Base-by-base conservation (phyloP, 345 rosid genomes). In the Populus alba region DNA sequence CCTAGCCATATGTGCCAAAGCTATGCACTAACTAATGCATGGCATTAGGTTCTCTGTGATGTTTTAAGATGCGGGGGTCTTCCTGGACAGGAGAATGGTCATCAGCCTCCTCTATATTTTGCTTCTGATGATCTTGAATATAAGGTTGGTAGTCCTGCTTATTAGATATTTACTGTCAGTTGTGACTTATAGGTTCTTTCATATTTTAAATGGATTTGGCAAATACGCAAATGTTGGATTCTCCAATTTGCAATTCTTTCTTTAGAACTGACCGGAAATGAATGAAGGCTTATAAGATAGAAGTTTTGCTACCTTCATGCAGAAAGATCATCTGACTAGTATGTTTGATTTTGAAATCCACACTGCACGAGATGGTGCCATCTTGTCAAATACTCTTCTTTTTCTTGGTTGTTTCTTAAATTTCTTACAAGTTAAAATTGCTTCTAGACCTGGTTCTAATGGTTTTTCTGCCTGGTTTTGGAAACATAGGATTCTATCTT, bases 121-220 rank as follows among this genome's bases (percentile, higher is more conserved):
- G 86, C 91, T 22, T 87, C 88, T 74, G 89, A 88, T 72, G 89
- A 86, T 79, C 88, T 88, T 68, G 86, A 86, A 71, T 88, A 86
- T 81, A 87, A 85, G 89, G 91, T 83, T 75, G 15, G 78, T 66
- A 73, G 39, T 75, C 27, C 15, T 70, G 66, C 45, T 79, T 73
- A 51, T 41, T 75, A 73, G 43, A 67, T 31, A 7, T 6, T 37
- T 9, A 4, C 1, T 8, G 39, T 16, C 25, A 18, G 27, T 47
- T 18, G 51, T 15, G 23, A 20, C 29, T 63, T 72, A 8, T 22
- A 16, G 33, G n/a, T 25, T 29, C 61, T 51, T 65, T 37, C 53
- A 65, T 68, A 47, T 47, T 70, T n/a, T 12, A 29, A 2, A 61
- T 62, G 45, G 43, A 22, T 16, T 38, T 8, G 25, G 62, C 3